Conservation (phyloP, 129 eudicot species). For the Escallonia herrerae region DNA sequence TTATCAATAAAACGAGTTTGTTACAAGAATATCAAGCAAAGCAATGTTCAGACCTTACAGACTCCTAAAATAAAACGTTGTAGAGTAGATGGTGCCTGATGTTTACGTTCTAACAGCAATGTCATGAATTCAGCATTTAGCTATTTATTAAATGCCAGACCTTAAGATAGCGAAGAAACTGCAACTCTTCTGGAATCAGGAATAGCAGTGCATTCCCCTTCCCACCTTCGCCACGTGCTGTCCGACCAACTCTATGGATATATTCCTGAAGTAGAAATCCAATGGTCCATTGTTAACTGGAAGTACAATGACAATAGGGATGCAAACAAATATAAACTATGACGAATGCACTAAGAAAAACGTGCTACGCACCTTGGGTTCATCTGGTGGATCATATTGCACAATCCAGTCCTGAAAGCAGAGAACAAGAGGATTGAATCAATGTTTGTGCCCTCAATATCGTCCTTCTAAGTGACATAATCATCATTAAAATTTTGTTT, state of each 20-base stretch:
- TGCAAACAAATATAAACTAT: neutral
- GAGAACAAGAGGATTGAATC: neutral
- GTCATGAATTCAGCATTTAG: neutral
- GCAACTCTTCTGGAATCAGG: conserved; percentile 78
- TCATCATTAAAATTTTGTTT: too few relatives aligned
- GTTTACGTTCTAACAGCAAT: neutral
- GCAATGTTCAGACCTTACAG: too few relatives aligned
- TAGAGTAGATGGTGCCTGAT: too few relatives aligned
- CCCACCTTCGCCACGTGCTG: conserved; percentile 98
- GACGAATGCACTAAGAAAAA: too few relatives aligned
- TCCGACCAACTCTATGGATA: conserved; percentile 94
- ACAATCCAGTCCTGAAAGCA: conserved; percentile 84
- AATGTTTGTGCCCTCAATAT: neutral
- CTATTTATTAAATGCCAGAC: conserved; percentile 20
- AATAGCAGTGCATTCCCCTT: conserved; percentile 81
- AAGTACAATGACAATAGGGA: neutral
- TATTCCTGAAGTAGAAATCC: conserved; percentile 53
- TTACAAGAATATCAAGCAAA: neutral
- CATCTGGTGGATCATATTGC: conserved; percentile 98
- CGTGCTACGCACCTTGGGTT: conserved; percentile 54
- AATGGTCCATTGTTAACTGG: conserved; percentile 1
- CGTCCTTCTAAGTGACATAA: too few relatives aligned
- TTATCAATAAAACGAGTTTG: conserved; percentile 2
- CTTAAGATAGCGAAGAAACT: conserved; percentile 74
- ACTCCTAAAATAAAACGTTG: too few relatives aligned